Conservation (phyloP, 2,329 filamentous ascomycete genomes). For the Ophiocordyceps camponoti-leonardi region DNA sequence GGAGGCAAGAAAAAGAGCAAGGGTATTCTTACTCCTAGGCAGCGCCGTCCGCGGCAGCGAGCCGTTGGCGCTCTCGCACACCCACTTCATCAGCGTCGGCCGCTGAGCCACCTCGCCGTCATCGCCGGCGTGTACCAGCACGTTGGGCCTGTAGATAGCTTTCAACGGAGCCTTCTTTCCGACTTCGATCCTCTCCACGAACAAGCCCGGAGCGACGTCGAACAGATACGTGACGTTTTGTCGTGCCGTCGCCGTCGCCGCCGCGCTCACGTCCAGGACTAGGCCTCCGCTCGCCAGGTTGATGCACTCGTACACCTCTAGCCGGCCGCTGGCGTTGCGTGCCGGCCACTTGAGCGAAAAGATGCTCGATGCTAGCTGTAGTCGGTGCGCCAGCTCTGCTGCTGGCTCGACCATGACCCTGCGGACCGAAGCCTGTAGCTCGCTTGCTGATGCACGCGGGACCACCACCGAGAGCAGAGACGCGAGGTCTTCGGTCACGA, state of each 20-base stretch:
- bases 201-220: slow-evolving; percentile 18
- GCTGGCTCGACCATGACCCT: slow-evolving; percentile 17
- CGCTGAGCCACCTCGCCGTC: slow-evolving; percentile 10
- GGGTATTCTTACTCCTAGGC: slow-evolving; percentile 11
- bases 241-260: slow-evolving; percentile 10
- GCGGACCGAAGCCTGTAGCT: slow-evolving; percentile 15
- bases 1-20: slow-evolving; percentile 3
- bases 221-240: slow-evolving; percentile 17
- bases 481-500: slow-evolving; percentile 16
- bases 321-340: slow-evolving; percentile 15
- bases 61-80: slow-evolving; percentile 12
- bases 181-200: slow-evolving; percentile 17
- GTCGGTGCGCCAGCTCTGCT: slow-evolving; percentile 16
- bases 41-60: slow-evolving; percentile 5
- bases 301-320: slow-evolving; percentile 20
- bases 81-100: slow-evolving; percentile 16
- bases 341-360: slow-evolving; percentile 20
- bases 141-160: slow-evolving; percentile 16
- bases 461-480: slow-evolving; percentile 12
- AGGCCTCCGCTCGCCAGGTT: slow-evolving; percentile 15
- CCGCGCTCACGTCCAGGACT: slow-evolving; percentile 12
- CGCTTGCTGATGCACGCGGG: slow-evolving; percentile 9
- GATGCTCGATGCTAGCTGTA: slow-evolving; percentile 16
- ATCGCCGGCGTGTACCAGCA: slow-evolving; percentile 13
- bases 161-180: slow-evolving; percentile 15